Evolutionary conservation across 164 flowering plant genomes (phyloP).

Genomic region (Malania oleifera): DNA sequence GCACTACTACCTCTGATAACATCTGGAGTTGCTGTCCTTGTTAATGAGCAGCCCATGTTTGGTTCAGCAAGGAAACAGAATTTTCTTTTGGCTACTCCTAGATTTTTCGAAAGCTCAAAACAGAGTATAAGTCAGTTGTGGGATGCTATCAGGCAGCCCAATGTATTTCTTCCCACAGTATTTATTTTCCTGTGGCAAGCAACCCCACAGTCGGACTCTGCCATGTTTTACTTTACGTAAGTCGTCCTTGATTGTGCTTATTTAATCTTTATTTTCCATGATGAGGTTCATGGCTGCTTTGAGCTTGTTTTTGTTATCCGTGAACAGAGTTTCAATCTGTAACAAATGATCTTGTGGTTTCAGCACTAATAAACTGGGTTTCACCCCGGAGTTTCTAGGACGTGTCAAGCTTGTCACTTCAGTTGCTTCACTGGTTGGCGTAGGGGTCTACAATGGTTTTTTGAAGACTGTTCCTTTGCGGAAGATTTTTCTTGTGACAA

Average conservation of each 20-base stretch:
- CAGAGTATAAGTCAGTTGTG: constrained; percentile 61
- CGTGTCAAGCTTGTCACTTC: constrained; percentile 96
- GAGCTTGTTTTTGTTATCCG: not conserved
- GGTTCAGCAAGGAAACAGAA: constrained; percentile 33
- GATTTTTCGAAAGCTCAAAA: constrained; percentile 59
- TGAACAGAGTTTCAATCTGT: not conserved
- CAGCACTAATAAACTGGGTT: constrained; percentile 92
- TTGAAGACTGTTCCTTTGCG: constrained; percentile 74
- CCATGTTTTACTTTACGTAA: constrained; percentile 97
- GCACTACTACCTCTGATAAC: constrained; percentile 88
- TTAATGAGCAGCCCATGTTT: constrained; percentile 59
- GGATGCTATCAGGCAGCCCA: constrained; percentile 76
- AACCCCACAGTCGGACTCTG: constrained; percentile 95
- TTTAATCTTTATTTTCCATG: not conserved
- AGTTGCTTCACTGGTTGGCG: constrained; percentile 87
- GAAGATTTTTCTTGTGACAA: constrained; percentile 76
- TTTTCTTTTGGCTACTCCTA: constrained; percentile 25
- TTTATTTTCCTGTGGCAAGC: constrained; percentile 96
- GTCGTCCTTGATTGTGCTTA: constrained; percentile 17
- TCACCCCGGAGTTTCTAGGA: constrained; percentile 96
- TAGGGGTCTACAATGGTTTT: constrained; percentile 93
- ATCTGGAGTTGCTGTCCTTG: constrained; percentile 94
- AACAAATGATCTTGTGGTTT: constrained; percentile 10
- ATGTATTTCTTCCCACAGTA: constrained; percentile 80
- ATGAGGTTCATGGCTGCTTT: not conserved